Conservation (phyloP, 2,329 filamentous ascomycete genomes). For the Verruconis gallopava region DNA sequence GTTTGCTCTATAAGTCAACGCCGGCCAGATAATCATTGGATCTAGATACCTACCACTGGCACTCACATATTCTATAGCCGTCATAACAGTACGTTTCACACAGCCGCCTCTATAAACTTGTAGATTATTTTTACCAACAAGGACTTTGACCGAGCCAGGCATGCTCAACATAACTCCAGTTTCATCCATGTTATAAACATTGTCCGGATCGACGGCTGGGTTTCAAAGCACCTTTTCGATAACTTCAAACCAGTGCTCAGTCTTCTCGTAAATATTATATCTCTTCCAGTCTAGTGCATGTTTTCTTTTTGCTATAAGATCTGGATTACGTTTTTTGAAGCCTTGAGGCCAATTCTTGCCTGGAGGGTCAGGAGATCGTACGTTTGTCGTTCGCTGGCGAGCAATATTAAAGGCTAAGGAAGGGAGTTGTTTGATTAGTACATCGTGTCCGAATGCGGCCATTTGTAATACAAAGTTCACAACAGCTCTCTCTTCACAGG, state of each 20-base stretch:
- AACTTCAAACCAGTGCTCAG: slow-evolving; percentile 12
- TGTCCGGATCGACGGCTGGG: slow-evolving; percentile 9
- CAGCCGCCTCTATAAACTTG: slow-evolving; percentile 7
- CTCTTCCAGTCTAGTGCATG: slow-evolving; percentile 16
- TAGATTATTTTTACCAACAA: slow-evolving; percentile 7
- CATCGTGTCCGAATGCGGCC: slow-evolving; percentile 13
- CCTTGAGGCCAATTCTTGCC: slow-evolving; percentile 13
- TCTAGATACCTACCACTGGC: slow-evolving; percentile 6
- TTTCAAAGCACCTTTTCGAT: slow-evolving; percentile 11
- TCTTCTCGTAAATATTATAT: slow-evolving; percentile 12
- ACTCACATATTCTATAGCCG: slow-evolving; percentile 7
- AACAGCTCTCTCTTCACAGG: slow-evolving; percentile 19
- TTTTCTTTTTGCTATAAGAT: slow-evolving; percentile 12
- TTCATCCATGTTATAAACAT: slow-evolving; percentile 14
- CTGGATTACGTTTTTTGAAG: slow-evolving; percentile 13
- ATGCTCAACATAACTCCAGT: slow-evolving; percentile 7
- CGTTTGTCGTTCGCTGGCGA: not conserved
- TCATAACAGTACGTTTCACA: slow-evolving; percentile 5
- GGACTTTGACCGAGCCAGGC: slow-evolving; percentile 5
- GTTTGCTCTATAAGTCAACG: slow-evolving; percentile 2
- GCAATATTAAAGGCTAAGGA: slow-evolving; percentile 9
- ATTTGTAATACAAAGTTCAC: slow-evolving; percentile 14
- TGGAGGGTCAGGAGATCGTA: slow-evolving; percentile 1
- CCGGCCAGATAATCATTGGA: slow-evolving; percentile 9
- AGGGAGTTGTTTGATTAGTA: slow-evolving; percentile 15